These are phyloP conservation scores for Mucor ambiguus DNA, from an alignment of 371 early-diverging fungal species.

Conservation along the genomic window DNA sequence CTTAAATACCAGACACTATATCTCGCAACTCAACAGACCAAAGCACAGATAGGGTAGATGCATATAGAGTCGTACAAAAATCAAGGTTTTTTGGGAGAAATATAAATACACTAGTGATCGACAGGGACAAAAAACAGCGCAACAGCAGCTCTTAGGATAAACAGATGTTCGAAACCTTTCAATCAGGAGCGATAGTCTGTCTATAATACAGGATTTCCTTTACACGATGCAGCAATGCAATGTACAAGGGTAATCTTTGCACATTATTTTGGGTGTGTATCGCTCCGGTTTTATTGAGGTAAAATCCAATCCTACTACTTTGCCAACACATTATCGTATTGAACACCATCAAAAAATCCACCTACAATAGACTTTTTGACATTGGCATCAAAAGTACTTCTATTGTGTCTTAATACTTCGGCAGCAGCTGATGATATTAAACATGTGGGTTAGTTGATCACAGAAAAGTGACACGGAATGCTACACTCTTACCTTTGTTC, in stretches of 20 bases:
- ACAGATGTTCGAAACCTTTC: not conserved
- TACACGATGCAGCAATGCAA: not conserved
- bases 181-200: not conserved
- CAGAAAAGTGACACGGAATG: not conserved
- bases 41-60: too few relatives aligned
- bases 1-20: too few relatives aligned
- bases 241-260: not conserved
- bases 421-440: constrained; percentile 66
- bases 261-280: not conserved
- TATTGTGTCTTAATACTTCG: constrained; percentile 68
- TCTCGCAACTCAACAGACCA: too few relatives aligned
- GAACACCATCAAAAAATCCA: constrained; percentile 62
- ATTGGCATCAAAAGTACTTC: constrained; percentile 65
- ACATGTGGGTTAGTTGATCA: not conserved
- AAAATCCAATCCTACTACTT: not conserved
- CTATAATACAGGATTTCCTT: not conserved
- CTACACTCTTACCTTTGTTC: constrained; percentile 74
- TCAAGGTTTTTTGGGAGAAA: too few relatives aligned
- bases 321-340: constrained; percentile 64
- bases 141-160: not conserved
- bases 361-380: constrained; percentile 77
- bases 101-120: not conserved
- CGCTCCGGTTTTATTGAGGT: not conserved
- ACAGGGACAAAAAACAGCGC: not conserved
- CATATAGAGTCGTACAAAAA: too few relatives aligned